A percentile compares a stretch with the other conserved stretches of the same genome.
Evolutionary conservation across 192 early-diverging fungal genomes (phyloP).

Genomic region (Linnemannia elongata): DNA sequence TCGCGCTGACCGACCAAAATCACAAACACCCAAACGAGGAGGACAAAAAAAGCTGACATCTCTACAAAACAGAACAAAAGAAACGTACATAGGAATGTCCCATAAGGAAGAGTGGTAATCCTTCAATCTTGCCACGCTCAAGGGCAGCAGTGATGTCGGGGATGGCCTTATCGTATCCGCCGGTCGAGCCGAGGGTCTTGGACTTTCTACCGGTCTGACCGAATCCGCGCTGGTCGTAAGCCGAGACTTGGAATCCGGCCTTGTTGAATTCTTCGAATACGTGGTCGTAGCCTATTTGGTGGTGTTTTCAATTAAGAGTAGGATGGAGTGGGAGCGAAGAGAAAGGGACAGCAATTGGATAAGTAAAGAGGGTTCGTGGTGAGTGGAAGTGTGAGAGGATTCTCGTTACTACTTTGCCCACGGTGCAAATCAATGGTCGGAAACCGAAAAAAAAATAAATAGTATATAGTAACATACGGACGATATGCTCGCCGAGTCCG

Average conservation of each 20-base stretch:
- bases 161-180: constrained; percentile 57
- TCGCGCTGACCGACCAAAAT: not conserved
- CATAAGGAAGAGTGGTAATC: constrained; percentile 63
- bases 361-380: not conserved
- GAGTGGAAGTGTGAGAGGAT: not conserved
- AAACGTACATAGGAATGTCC: constrained; percentile 64
- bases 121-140: constrained; percentile 45
- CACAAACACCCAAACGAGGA: no score
- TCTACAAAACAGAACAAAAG: not conserved
- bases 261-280: constrained; percentile 66
- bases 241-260: constrained; percentile 65
- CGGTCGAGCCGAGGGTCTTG: constrained; percentile 56
- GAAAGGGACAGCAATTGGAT: not conserved
- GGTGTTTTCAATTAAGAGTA: not conserved
- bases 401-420: not conserved
- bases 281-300: constrained; percentile 61
- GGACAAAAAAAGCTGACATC: no score
- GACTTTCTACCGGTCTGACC: constrained; percentile 69
- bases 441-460: not conserved
- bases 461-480: constrained; percentile 32
- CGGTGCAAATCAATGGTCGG: no score
- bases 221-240: constrained; percentile 75
- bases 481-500: constrained; percentile 67
- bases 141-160: constrained; percentile 63
- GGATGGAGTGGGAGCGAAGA: not conserved